Evolutionary conservation across 257 asterid genomes (phyloP), one percentile per base, ranked within the genome.

Genomic region (Henckelia pumila): DNA sequence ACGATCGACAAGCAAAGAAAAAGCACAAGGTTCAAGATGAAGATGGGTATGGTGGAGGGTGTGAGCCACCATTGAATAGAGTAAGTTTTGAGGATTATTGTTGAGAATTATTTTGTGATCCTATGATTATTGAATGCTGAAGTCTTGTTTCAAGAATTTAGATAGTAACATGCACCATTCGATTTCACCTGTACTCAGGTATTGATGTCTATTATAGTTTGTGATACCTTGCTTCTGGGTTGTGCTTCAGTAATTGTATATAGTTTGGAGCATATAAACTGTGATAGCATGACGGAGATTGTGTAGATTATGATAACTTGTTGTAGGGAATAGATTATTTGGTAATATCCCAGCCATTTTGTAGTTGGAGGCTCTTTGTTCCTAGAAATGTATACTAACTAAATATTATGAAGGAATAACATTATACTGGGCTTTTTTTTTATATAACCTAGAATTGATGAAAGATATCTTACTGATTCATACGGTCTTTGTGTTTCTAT

Each of bases 11-110:
- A 14, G 82, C 26, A 2, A 78, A 70, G 65, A 87, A 85, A 80
- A 87, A 84, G 71, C 79, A 56, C 62, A 87, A 82, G 81, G 68
- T 67, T 62, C 74, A 70, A 40, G 71, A 55, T n/a, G 56, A 49
- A 30, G 75, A 80, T 44, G 80, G 71, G 69, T 32, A 37, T 56
- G 80, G 72, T 21, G 82, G 37, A 44, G 76, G 64, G 32, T 30
- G 58, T 62, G 71, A 63, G 24, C 73, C 78, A 30, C 70, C 69
- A 8, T 66, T 28, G 50, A 66, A 76, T 66, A 84, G 79, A 63
- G 90, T 88, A 80, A 78, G 97, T 75, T 57, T 8, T 13, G 5
- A 13, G 22, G 24, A 32, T 52, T 40, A 5, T 67, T 67, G 61
- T 55, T 67, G 71, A 44, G 53, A 44, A 14, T 44, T 44, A 44